phyloP scores from a whole-genome alignment of 2,329 filamentous ascomycete genomes.

The Sporothrix sp. region DNA sequence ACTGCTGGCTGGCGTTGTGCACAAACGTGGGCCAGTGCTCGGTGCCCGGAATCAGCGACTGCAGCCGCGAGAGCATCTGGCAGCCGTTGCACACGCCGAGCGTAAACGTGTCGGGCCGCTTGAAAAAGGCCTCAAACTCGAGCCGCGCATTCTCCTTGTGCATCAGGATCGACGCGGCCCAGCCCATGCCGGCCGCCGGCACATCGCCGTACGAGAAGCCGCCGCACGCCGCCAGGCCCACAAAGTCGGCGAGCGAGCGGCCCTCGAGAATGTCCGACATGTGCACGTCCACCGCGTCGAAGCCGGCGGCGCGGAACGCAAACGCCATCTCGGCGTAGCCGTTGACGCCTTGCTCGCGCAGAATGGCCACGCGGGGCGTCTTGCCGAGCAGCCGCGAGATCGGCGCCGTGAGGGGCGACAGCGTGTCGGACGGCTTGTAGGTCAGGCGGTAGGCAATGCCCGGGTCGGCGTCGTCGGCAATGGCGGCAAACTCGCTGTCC shows the following conservation, averaged over 20 bases:
- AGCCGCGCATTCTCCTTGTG: slow-evolving; percentile 59
- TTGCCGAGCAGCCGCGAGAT: slow-evolving; percentile 48
- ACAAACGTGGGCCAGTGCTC: slow-evolving; percentile 78
- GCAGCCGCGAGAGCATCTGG: slow-evolving; percentile 81
- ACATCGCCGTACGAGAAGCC: slow-evolving; percentile 80
- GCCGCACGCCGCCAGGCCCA: slow-evolving; percentile 86
- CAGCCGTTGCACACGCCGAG: slow-evolving; percentile 96
- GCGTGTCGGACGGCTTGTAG: slow-evolving; percentile 69
- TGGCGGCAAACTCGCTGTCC: slow-evolving; percentile 67
- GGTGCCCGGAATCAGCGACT: slow-evolving; percentile 78
- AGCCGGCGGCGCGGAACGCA: slow-evolving; percentile 83
- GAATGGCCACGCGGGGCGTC: slow-evolving; percentile 71
- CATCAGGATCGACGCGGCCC: slow-evolving; percentile 87
- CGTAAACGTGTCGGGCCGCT: slow-evolving; percentile 78
- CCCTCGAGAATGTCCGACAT: slow-evolving; percentile 87
- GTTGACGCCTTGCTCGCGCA: slow-evolving; percentile 93
- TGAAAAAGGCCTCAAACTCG: slow-evolving; percentile 80
- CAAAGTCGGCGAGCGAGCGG: slow-evolving; percentile 71
- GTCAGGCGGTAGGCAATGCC: slow-evolving; percentile 77
- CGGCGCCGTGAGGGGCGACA: slow-evolving; percentile 57
- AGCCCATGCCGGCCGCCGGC: slow-evolving; percentile 89
- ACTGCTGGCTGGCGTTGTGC: slow-evolving; percentile 75
- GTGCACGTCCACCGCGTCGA: slow-evolving; percentile 86
- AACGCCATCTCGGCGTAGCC: slow-evolving; percentile 97
- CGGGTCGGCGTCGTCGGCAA: slow-evolving; percentile 66